A percentile compares a stretch with the other conserved stretches of the same genome.
These are phyloP conservation scores for Pseudogymnoascus sp. DNA, from an alignment of 2,329 filamentous ascomycete species.

Conservation along the genomic window DNA sequence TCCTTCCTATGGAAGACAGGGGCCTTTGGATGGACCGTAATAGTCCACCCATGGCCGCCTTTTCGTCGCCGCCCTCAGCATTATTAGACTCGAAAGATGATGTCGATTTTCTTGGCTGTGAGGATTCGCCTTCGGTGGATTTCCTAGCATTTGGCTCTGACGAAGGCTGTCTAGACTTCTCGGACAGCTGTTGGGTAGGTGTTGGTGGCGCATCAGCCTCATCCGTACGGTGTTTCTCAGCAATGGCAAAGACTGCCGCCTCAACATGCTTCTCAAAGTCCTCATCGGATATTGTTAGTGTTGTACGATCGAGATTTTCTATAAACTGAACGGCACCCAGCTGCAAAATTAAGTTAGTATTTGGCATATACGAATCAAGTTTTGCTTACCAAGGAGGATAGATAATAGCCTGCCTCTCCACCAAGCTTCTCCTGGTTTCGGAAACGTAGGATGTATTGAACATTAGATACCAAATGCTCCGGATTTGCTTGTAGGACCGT, in stretches of 20 bases:
- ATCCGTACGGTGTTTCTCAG: conserved; percentile 68
- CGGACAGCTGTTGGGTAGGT: conserved; percentile 29
- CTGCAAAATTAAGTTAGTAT: conserved; percentile 32
- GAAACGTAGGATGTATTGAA: conserved; percentile 96
- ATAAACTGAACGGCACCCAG: conserved; percentile 96
- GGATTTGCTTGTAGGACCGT: conserved; percentile 92
- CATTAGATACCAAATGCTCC: conserved; percentile 91
- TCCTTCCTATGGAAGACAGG: conserved; percentile 82
- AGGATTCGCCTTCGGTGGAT: conserved; percentile 51
- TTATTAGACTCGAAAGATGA: conserved; percentile 45
- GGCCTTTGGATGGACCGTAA: conserved; percentile 86
- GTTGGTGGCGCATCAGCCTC: conserved; percentile 33
- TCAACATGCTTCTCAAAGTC: conserved; percentile 98
- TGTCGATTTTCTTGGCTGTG: conserved; percentile 45
- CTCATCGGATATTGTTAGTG: conserved; percentile 83
- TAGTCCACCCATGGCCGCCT: conserved; percentile 73
- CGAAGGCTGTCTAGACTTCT: conserved; percentile 40
- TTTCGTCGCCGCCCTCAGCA: conserved; percentile 55
- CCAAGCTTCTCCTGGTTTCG: conserved; percentile 94
- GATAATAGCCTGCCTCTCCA: conserved; percentile 96
- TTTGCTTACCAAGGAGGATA: conserved; percentile 70
- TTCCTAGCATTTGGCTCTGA: conserved; percentile 51
- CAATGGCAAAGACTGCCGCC: conserved; percentile 87
- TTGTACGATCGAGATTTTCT: conserved; percentile 90
- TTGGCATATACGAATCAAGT: not conserved